Evolutionary conservation across 805 yeast genomes (phyloP), one percentile per base, ranked within the genome.

Genomic region (Deakozyma indianensis): DNA sequence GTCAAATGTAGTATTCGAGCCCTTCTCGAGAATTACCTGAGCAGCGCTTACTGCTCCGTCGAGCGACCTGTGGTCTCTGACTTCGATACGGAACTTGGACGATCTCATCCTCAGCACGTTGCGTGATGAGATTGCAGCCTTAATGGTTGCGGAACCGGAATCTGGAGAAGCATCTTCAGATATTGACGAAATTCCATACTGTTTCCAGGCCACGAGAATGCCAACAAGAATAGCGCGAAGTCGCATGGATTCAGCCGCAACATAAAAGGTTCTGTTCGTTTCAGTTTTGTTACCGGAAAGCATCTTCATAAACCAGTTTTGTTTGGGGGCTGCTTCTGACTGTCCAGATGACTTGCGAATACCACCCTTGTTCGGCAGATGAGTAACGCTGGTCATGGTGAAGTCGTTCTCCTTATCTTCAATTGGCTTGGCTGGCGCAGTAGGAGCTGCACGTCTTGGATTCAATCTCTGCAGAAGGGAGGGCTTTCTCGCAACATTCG

Each of bases 221-320:
- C 54, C 59, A 14, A 58, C 50, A 18, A 65, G 47, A 11, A 55
- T 52, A n/a, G 52, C 56, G 9, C 58, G 53, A 23, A 64, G 56
- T 49, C 24, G 54, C 52, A 15, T 51, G 46, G 45, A 60, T 56
- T 48, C 48, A 55, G 54, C 21, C 23, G 46, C n/a, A 48, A 32
- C 41, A 52, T 22, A 16, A 51, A 25, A 23, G 41, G 46, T 25
- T 23, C 23, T n/a, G 47, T 18, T 28, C 35, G 50, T 20, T 11
- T 49, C 23, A 2, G 48, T 15, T 32, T 51, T 25, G 32, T 50
- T 43, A 22, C 38, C 38, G 44, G 45, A 38, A 46, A 58, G 48
- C 51, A 62, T 49, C 51, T 59, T 61, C 60, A 62, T 55, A 50
- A 62, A 58, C 66, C 66, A 62, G 48, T 59, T 62, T 52, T 62